Conservation (phyloP, 1,284 basidiomycete species). For the Anthracocystis walkeri region DNA sequence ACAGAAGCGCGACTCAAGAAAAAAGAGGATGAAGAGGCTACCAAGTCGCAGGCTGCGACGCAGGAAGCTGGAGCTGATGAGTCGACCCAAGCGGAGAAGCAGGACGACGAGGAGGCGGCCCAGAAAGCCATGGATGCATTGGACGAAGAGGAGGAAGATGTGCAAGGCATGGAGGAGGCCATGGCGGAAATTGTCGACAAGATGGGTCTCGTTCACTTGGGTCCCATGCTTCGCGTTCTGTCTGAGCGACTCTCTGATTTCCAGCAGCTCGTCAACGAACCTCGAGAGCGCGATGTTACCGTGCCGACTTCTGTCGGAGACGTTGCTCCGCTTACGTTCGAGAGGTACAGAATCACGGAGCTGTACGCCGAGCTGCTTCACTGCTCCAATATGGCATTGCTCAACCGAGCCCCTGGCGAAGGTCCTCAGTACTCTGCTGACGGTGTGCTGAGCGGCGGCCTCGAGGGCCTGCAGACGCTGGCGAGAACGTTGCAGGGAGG, state of each 20-base stretch:
- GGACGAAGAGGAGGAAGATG: constrained; percentile 66
- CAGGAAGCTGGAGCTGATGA: constrained; percentile 15
- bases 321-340: constrained; percentile 87
- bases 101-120: constrained; percentile 53
- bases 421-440: constrained; percentile 66
- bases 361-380: constrained; percentile 96
- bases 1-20: constrained; percentile 54
- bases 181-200: constrained; percentile 88
- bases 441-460: constrained; percentile 64
- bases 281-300: constrained; percentile 79
- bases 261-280: constrained; percentile 79
- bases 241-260: constrained; percentile 79
- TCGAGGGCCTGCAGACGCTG: constrained; percentile 68
- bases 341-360: constrained; percentile 96
- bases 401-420: constrained; percentile 77
- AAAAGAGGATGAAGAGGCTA: constrained; percentile 68
- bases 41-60: constrained; percentile 13
- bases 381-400: constrained; percentile 96
- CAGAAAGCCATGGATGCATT: constrained; percentile 74
- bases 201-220: constrained; percentile 93
- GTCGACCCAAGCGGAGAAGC: constrained; percentile 17
- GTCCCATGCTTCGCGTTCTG: constrained; percentile 83
- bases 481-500: constrained; percentile 62
- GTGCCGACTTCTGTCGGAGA: constrained; percentile 45
- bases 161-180: constrained; percentile 77